Percentiles rank a stretch among this genome's conserved stretches.
Conservation (phyloP, 345 rosid species). For the Tarenaya hassleriana region DNA sequence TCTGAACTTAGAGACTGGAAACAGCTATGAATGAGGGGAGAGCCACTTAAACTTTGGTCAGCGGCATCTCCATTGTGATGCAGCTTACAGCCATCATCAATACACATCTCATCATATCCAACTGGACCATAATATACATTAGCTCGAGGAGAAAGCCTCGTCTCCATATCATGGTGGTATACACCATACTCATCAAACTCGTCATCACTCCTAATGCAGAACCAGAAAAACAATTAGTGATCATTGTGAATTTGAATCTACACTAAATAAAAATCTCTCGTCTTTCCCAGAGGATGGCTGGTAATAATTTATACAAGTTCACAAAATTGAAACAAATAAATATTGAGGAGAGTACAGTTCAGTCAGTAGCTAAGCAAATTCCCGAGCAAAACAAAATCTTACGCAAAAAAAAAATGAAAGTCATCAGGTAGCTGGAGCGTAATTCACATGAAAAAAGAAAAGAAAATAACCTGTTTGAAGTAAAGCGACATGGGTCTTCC, state of each 20-base stretch:
- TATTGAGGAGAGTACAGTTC: too few relatives aligned
- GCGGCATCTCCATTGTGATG: slow-evolving; percentile 41
- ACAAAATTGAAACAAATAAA: too few relatives aligned
- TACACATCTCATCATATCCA: slow-evolving; percentile 53
- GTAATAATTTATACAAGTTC: too few relatives aligned
- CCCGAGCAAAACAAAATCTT: too few relatives aligned
- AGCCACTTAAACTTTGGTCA: slow-evolving; percentile 50
- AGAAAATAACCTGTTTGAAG: slow-evolving; percentile 47
- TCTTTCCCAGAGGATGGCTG: too few relatives aligned
- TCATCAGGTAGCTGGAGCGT: neutral
- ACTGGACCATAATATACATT: slow-evolving; percentile 42
- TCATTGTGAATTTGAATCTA: too few relatives aligned
- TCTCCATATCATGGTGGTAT: slow-evolving; percentile 50
- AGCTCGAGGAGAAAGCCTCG: slow-evolving; percentile 43
- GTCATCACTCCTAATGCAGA: slow-evolving; percentile 61
- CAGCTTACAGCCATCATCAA: slow-evolving; percentile 35
- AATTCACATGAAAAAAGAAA: slow-evolving; percentile 9
- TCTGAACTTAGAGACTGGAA: slow-evolving; percentile 50
- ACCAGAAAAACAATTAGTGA: slow-evolving; percentile 13
- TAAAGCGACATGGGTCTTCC: slow-evolving; percentile 42
- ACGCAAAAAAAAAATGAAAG: too few relatives aligned
- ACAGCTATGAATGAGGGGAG: slow-evolving; percentile 39
- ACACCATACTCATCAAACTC: slow-evolving; percentile 60
- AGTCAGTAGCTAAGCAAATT: too few relatives aligned
- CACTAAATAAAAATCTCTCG: too few relatives aligned